Conservation (phyloP, 208 protist genomes). For the Tritrichomonas foetus region DNA sequence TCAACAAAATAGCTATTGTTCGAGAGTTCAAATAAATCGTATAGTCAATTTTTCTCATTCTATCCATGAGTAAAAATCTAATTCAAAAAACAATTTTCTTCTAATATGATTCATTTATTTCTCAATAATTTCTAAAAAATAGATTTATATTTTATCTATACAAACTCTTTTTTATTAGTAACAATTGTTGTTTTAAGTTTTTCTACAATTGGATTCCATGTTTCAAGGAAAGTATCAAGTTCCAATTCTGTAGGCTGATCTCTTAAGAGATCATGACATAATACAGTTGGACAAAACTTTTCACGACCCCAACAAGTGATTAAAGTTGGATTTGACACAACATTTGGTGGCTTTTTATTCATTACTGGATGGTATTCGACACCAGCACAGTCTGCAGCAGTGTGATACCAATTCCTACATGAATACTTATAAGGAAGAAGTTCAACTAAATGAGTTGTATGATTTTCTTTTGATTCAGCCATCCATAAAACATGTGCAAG, state of each 20-base stretch:
- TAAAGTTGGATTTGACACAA: neutral
- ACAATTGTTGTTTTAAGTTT: neutral
- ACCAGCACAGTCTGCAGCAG: neutral
- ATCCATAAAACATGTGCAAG: slow-evolving; percentile 9
- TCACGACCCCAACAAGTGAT: neutral
- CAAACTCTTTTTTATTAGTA: neutral
- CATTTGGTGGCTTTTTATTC: neutral
- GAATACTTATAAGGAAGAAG: neutral
- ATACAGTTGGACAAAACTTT: neutral
- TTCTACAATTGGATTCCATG: slow-evolving; percentile 2
- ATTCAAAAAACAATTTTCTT: too few relatives aligned
- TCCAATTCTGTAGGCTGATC: neutral
- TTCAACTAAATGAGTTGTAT: neutral
- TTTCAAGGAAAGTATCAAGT: neutral
- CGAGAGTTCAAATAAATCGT: too few relatives aligned
- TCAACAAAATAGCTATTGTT: too few relatives aligned
- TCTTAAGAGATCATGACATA: neutral
- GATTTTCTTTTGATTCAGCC: neutral
- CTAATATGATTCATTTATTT: too few relatives aligned
- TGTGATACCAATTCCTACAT: neutral
- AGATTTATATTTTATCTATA: too few relatives aligned
- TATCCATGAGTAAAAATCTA: too few relatives aligned
- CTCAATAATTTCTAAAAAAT: too few relatives aligned
- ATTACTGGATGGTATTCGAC: neutral
- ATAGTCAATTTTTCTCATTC: too few relatives aligned